These are phyloP conservation scores for Boletus mariae DNA, from an alignment of 1,284 basidiomycete species.

Conservation along the genomic window DNA sequence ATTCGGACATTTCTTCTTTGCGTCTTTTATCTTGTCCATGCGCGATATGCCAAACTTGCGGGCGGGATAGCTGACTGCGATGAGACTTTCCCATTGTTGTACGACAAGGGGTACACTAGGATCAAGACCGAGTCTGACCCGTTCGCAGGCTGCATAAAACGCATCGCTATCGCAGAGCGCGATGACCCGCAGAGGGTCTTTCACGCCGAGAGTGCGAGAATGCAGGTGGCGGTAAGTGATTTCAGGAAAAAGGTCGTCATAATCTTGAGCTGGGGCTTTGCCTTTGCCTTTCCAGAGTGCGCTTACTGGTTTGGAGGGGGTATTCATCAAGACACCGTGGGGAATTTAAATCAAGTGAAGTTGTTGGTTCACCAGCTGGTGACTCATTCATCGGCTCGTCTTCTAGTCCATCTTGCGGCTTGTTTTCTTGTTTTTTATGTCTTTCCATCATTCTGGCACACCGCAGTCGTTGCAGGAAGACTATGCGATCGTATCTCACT, in stretches of 20 bases:
- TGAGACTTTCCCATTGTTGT: constrained; percentile 86
- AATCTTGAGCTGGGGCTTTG: constrained; percentile 43
- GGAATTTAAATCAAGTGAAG: not conserved
- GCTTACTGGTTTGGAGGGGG: constrained; percentile 11
- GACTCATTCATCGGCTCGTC: too few relatives aligned
- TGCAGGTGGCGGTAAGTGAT: constrained; percentile 75
- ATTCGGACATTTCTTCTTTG: constrained; percentile 82
- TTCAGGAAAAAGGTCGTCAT: constrained; percentile 55
- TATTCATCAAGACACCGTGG: not conserved
- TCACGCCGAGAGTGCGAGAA: constrained; percentile 59
- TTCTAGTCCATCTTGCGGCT: not conserved
- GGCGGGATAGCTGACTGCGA: constrained; percentile 96
- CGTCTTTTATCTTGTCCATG: constrained; percentile 75
- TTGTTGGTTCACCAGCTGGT: not conserved
- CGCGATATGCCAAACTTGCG: constrained; percentile 87
- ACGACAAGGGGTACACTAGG: constrained; percentile 81
- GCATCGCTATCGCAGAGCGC: constrained; percentile 94
- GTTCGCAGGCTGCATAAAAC: constrained; percentile 90
- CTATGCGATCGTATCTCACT: constrained; percentile 45
- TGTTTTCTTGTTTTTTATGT: constrained; percentile 12
- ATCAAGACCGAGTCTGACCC: constrained; percentile 75
- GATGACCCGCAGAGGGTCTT: constrained; percentile 71
- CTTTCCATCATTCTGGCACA: constrained; percentile 15
- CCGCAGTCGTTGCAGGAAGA: constrained; percentile 41
- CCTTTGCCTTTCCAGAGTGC: constrained; percentile 49